These are phyloP conservation scores for Craterostigma plantagineum DNA, from an alignment of 257 asterid species.

Conservation along the genomic window DNA sequence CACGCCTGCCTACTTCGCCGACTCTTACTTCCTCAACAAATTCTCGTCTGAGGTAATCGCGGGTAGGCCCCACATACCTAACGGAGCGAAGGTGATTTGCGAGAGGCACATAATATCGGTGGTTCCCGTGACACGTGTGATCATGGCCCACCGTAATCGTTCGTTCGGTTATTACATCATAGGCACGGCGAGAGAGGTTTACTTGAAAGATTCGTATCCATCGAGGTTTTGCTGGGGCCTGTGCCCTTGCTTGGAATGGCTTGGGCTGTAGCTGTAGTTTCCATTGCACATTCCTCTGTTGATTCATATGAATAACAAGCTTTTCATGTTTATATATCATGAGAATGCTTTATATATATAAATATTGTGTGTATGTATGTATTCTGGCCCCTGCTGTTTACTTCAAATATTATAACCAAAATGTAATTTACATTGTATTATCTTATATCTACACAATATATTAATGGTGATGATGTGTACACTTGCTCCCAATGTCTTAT, in stretches of 20 bases:
- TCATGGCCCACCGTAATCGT: slow-evolving; percentile 40
- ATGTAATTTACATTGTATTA: too few relatives aligned
- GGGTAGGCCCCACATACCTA: slow-evolving; percentile 59
- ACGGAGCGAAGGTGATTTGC: slow-evolving; percentile 54
- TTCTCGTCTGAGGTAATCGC: slow-evolving; percentile 88
- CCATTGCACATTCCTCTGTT: too few relatives aligned
- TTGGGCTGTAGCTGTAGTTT: slow-evolving; percentile 29
- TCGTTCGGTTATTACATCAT: slow-evolving; percentile 73
- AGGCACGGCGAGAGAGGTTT: slow-evolving; percentile 62
- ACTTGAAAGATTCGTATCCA: slow-evolving; percentile 75
- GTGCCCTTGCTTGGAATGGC: slow-evolving; percentile 88
- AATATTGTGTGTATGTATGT: too few relatives aligned
- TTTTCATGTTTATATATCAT: too few relatives aligned
- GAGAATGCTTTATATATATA: too few relatives aligned
- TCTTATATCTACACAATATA: too few relatives aligned
- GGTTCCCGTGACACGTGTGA: slow-evolving; percentile 82
- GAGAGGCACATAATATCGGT: slow-evolving; percentile 77
- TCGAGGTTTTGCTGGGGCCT: slow-evolving; percentile 92
- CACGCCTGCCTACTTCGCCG: slow-evolving; percentile 83
- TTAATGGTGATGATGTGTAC: too few relatives aligned
- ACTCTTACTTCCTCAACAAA: slow-evolving; percentile 72
- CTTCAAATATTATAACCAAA: too few relatives aligned
- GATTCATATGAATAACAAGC: too few relatives aligned
- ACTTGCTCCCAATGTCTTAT: too few relatives aligned
- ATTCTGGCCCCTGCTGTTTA: too few relatives aligned